phyloP scores from a whole-genome alignment of 78 protist genomes.

The Dictyostelium firmibasis region DNA sequence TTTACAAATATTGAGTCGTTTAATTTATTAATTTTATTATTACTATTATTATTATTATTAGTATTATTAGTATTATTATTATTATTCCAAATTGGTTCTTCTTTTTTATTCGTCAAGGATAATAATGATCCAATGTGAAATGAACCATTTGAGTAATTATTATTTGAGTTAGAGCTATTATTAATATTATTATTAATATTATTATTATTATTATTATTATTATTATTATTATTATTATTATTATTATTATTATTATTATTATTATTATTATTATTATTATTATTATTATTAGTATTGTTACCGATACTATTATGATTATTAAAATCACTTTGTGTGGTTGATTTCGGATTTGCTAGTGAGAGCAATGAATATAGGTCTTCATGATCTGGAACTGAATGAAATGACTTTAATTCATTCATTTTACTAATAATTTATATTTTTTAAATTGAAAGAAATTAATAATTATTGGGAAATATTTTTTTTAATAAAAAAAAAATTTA shows the following conservation, averaged over 20 bases:
- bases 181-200: neutral
- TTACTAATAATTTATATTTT: neutral
- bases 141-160: neutral
- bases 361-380: neutral
- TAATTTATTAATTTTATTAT: neutral
- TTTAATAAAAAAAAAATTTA: neutral
- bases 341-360: neutral
- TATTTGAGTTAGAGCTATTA: neutral
- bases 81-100: neutral
- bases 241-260: no score
- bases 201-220: conserved; percentile 6
- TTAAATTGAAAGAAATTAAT: no score
- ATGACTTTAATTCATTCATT: neutral
- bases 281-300: no score
- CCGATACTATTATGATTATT: neutral
- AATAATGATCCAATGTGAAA: neutral
- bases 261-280: no score
- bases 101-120: neutral
- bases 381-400: neutral
- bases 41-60: conserved; percentile 2
- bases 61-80: no score
- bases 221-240: neutral
- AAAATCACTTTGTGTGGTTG: neutral
- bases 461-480: no score
- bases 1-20: neutral